Evolutionary conservation across 2,329 filamentous ascomycete genomes (phyloP).

Genomic region (Aspergillus sergii): DNA sequence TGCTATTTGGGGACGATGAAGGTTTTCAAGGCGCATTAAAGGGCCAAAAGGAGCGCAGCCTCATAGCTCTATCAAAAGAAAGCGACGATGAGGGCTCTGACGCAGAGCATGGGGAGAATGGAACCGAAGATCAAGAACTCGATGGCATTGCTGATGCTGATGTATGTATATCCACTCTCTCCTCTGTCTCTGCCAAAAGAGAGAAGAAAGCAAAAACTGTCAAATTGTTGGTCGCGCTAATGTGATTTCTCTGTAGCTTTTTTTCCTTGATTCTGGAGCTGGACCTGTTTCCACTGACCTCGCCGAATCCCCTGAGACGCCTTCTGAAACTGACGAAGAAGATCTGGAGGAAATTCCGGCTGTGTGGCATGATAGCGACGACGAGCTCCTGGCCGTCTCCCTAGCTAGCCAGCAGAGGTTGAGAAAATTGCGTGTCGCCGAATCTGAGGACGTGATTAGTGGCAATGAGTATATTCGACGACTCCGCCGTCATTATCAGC

Average conservation of each 20-base stretch:
- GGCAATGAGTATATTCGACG: conserved; percentile 83
- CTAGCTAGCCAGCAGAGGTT: conserved; percentile 74
- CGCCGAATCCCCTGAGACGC: conserved; percentile 37
- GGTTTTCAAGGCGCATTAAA: conserved; percentile 78
- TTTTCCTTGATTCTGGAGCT: conserved; percentile 75
- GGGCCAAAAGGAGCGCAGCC: conserved; percentile 51
- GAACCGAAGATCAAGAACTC: conserved; percentile 53
- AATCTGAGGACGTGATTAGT: conserved; percentile 81
- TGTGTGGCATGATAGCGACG: conserved; percentile 91
- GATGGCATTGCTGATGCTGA: conserved; percentile 75
- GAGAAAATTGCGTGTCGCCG: conserved; percentile 78
- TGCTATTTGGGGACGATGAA: conserved; percentile 86
- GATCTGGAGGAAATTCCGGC: conserved; percentile 36
- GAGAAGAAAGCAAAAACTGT: no score
- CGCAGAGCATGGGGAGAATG: conserved; percentile 36
- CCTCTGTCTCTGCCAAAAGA: neutral
- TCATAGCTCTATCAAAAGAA: conserved; percentile 40
- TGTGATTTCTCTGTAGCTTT: conserved; percentile 56
- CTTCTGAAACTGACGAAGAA: conserved; percentile 41
- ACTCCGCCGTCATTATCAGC: conserved; percentile 74
- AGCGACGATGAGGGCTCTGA: conserved; percentile 32
- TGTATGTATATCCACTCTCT: conserved; percentile 41
- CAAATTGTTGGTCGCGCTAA: neutral
- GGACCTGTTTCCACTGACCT: conserved; percentile 40
- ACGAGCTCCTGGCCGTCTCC: conserved; percentile 83